These are phyloP conservation scores for Alternaria incomplexa DNA, from an alignment of 2,329 filamentous ascomycete genomes.

Conservation along the genomic window DNA sequence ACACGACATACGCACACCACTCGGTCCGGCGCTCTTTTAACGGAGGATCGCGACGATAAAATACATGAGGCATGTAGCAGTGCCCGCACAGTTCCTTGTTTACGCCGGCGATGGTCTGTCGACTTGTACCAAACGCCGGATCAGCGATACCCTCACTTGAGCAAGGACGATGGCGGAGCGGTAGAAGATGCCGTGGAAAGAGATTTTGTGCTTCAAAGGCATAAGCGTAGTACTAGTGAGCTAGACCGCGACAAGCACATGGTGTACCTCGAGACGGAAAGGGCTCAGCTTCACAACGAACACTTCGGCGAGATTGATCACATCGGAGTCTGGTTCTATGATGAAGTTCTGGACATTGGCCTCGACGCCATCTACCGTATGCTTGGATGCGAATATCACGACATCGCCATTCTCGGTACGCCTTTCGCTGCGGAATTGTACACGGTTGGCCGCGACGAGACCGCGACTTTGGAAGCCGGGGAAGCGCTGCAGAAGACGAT, in stretches of 20 bases:
- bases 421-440: not conserved
- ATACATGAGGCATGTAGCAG: not conserved
- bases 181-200: not conserved
- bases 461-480: not conserved
- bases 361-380: not conserved
- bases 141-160: not conserved
- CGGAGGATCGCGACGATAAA: not conserved
- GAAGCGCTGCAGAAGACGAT: not conserved
- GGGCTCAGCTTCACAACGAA: not conserved
- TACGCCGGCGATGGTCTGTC: not conserved
- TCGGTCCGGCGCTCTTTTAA: not conserved
- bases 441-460: not conserved
- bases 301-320: not conserved
- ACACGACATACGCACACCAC: not conserved
- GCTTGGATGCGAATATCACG: not conserved
- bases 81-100: not conserved
- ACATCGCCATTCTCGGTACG: not conserved
- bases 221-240: not conserved
- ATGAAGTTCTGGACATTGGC: not conserved
- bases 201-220: not conserved
- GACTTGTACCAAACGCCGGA: not conserved
- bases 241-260: not conserved
- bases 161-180: not conserved
- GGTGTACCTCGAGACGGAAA: not conserved
- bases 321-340: not conserved